These are phyloP conservation scores for Solanum okadae DNA, from an alignment of 257 asterid genomes.

Conservation along the genomic window DNA sequence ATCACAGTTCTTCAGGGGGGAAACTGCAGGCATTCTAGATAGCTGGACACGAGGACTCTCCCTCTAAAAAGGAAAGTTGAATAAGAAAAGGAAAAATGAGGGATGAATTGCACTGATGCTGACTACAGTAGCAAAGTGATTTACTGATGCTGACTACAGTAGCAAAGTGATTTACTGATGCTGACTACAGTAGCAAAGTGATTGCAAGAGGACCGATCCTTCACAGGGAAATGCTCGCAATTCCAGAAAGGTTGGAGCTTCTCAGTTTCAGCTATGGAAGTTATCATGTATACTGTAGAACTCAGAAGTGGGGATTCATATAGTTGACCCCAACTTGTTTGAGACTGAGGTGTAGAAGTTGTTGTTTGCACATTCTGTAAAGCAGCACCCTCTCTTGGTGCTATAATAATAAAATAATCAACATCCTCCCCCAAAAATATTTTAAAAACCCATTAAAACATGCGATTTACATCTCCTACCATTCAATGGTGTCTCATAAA, in stretches of 20 bases:
- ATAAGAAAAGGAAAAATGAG: not conserved
- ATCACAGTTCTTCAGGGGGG: not conserved
- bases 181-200: not conserved
- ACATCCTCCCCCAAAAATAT: not conserved
- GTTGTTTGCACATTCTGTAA: not conserved
- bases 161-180: not conserved
- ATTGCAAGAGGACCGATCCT: not conserved
- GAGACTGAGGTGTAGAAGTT: not conserved
- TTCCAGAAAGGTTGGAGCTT: not conserved
- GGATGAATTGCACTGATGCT: not conserved
- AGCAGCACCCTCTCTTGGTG: not conserved
- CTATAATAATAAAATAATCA: not conserved
- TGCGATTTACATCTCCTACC: not conserved
- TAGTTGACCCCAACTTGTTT: not conserved
- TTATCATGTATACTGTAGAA: not conserved
- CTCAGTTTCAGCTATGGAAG: not conserved
- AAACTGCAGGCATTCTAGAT: not conserved
- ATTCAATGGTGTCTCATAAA: not conserved
- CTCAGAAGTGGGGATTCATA: not conserved
- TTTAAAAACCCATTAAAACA: not conserved
- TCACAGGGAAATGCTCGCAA: not conserved
- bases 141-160: not conserved
- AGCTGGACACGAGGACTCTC: not conserved
- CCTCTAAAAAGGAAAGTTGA: not conserved
- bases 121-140: no score